Base-by-base conservation (phyloP, 129 eudicot species). In the Helianthus tuberosus region DNA sequence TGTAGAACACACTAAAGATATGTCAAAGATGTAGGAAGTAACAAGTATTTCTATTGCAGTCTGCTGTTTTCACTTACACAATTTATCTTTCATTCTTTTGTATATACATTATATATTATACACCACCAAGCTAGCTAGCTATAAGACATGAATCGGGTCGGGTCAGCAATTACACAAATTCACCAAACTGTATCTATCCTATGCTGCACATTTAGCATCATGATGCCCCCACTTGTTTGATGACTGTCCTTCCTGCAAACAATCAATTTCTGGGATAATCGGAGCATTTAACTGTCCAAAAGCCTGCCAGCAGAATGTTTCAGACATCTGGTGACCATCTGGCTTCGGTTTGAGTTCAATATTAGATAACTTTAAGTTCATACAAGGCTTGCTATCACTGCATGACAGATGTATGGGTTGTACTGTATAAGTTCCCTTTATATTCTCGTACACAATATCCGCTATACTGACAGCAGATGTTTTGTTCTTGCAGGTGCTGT, bases 391-490 rank as follows among this genome's bases (percentile, higher is more conserved):
- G 81, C 73, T 80, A 70, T 93, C 97, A 73, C 98, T 90, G 81
- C 98, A 93, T 20, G 98, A 90, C 3, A 93, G 76, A 79, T 90
- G 94, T 64, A 88, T 85, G 1, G 98, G 97, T 72, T 83, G 89
- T 16, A 86, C 89, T 5, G 96, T 88, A 66, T 93, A 93, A 4
- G 96, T 93, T 60, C 98, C 98, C 39, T 73, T 73, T 81, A 93
- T 89, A 59, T 78, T 86, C 67, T 79, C 88, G 41, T 80, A 93
- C 47, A 72, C 77, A 66, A 93, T 85, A 35, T 89, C 83, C 50
- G 89, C 78, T 71, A 93, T 75, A n/a, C 93, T 82, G 43, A 93
- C 96, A 1, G 97, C 96, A 0, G 92, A 58, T 41, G 96, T 75
- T 35, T 80, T 84, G 66, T 93, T 93, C 79, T 77, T 78, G 87